phyloP scores from a whole-genome alignment of 768 basidiomycete genomes.

The Hericium alpestre region DNA sequence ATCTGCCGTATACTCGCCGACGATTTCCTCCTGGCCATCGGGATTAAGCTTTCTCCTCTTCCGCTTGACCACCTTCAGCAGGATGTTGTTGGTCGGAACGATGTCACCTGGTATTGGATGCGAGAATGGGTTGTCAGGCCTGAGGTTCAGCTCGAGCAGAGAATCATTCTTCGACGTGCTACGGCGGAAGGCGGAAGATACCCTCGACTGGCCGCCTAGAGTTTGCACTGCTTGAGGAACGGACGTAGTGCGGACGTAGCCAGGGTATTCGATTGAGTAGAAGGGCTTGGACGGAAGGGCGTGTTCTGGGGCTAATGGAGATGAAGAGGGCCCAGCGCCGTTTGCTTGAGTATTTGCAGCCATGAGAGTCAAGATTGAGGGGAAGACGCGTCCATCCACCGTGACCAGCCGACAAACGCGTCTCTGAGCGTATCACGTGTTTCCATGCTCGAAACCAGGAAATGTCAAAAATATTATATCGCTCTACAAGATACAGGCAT shows the following conservation, averaged over 20 bases:
- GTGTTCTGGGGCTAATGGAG: constrained; percentile 23
- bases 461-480: neutral
- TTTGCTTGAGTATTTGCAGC: too few species aligned
- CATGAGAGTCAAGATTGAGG: too few species aligned
- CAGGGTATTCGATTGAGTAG: constrained; percentile 86
- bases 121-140: constrained; percentile 64
- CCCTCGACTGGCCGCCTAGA: constrained; percentile 57
- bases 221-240: constrained; percentile 50
- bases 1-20: constrained; percentile 68
- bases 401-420: too few species aligned
- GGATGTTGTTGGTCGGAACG: constrained; percentile 65
- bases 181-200: constrained; percentile 72
- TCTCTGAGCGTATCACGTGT: too few species aligned
- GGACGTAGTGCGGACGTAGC: constrained; percentile 60
- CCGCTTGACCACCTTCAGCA: constrained; percentile 74
- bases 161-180: constrained; percentile 50
- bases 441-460: neutral
- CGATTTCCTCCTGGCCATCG: constrained; percentile 10
- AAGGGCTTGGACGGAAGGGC: constrained; percentile 50
- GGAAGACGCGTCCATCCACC: too few species aligned
- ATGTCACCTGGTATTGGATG: constrained; percentile 82
- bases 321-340: too few species aligned
- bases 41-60: constrained; percentile 34
- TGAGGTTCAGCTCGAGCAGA: constrained; percentile 66
- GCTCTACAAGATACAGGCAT: neutral